These are phyloP conservation scores for Teratosphaeria zuluensis DNA, from an alignment of 2,329 filamentous ascomycete species.

Conservation along the genomic window DNA sequence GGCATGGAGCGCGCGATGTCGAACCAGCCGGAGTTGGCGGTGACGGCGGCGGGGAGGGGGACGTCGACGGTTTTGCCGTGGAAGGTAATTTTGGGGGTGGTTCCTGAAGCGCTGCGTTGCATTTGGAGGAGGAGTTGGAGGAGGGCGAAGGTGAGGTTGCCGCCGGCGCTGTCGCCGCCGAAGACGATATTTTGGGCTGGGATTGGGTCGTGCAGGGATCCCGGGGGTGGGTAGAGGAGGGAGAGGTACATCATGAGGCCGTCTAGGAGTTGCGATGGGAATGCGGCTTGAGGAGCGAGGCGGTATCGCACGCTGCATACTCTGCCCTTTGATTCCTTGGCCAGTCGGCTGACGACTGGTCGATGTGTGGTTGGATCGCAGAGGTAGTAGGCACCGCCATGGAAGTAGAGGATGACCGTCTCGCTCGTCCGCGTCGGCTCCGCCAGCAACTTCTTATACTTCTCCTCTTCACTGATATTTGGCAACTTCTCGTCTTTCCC, in stretches of 20 bases:
- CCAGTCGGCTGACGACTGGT: slow-evolving; percentile 47
- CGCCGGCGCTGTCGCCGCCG: slow-evolving; percentile 67
- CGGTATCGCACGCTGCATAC: slow-evolving; percentile 66
- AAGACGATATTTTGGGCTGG: slow-evolving; percentile 58
- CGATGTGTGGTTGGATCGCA: slow-evolving; percentile 63
- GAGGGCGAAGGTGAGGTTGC: slow-evolving; percentile 57
- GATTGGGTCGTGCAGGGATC: slow-evolving; percentile 57
- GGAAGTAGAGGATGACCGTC: slow-evolving; percentile 61
- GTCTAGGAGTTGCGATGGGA: slow-evolving; percentile 65
- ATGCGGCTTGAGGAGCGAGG: slow-evolving; percentile 63
- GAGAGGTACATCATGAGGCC: slow-evolving; percentile 62
- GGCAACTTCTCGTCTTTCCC: slow-evolving; percentile 43
- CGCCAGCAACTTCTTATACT: slow-evolving; percentile 57
- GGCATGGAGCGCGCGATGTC: slow-evolving; percentile 58
- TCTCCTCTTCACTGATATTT: slow-evolving; percentile 50
- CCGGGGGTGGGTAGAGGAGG: slow-evolving; percentile 61
- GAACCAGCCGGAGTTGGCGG: slow-evolving; percentile 58
- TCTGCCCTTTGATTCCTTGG: slow-evolving; percentile 56
- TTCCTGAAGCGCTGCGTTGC: slow-evolving; percentile 30
- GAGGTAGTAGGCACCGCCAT: slow-evolving; percentile 66
- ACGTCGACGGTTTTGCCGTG: slow-evolving; percentile 49
- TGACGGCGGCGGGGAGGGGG: slow-evolving; percentile 57
- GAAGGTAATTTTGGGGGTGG: slow-evolving; percentile 44
- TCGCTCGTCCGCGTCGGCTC: slow-evolving; percentile 48
- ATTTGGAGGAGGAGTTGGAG: slow-evolving; percentile 61